Conservation (phyloP, 768 basidiomycete genomes). For the Amanita pallidorosea region DNA sequence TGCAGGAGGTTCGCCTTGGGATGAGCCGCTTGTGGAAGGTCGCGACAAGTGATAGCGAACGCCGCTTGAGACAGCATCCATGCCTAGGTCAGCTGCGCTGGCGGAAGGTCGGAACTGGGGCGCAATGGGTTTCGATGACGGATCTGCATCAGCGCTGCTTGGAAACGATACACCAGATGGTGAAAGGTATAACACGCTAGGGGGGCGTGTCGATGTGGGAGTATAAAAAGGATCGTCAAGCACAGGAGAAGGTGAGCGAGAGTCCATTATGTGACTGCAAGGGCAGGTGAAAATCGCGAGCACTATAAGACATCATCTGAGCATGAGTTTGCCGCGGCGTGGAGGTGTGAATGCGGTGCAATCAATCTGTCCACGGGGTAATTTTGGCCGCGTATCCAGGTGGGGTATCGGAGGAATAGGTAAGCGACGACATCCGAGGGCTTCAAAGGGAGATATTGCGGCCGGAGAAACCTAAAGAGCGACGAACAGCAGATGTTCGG, state of each 20-base stretch:
- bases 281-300: not conserved
- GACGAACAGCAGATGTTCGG: constrained; percentile 2
- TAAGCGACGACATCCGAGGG: not conserved
- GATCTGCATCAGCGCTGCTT: not conserved
- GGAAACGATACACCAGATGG: not conserved
- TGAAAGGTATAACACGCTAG: not conserved
- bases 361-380: not conserved
- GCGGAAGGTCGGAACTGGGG: not conserved
- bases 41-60: not conserved
- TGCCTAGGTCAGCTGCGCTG: not conserved
- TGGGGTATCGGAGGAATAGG: not conserved
- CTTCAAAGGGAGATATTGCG: constrained; percentile 3
- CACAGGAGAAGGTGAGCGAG: not conserved
- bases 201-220: constrained; percentile 3
- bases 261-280: not conserved
- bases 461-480: not conserved
- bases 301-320: not conserved
- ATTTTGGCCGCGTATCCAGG: not conserved
- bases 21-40: not conserved
- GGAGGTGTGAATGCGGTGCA: not conserved
- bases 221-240: constrained; percentile 5
- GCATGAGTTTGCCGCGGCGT: not conserved
- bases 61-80: not conserved
- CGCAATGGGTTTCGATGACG: not conserved
- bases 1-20: not conserved